A percentile compares a stretch with the other conserved stretches of the same genome.
Conservation (phyloP, 306 rosid genomes). For the Comarum palustre region DNA sequence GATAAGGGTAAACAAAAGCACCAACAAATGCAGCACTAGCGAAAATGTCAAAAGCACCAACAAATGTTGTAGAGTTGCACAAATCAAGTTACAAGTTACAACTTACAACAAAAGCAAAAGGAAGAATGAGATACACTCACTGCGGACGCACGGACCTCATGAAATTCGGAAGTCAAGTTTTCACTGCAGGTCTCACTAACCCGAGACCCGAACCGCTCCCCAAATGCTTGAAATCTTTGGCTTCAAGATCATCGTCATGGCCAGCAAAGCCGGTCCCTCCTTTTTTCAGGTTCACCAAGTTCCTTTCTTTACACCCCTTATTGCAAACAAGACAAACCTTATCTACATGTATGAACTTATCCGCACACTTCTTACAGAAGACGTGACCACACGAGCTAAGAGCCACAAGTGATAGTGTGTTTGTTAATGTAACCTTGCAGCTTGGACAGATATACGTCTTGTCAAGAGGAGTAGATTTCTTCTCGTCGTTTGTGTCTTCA, state of each 20-base stretch:
- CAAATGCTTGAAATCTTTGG: slow-evolving; percentile 89
- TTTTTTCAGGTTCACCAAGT: slow-evolving; percentile 70
- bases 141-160: neutral
- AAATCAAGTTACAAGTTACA: slow-evolving; percentile 4
- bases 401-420: slow-evolving; percentile 80
- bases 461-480: slow-evolving; percentile 57
- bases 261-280: slow-evolving; percentile 93
- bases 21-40: neutral
- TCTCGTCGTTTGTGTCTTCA: slow-evolving; percentile 68
- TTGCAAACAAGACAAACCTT: slow-evolving; percentile 89
- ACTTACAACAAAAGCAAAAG: neutral
- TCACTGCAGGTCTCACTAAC: slow-evolving; percentile 80
- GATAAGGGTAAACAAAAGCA: neutral
- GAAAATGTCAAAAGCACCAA: neutral
- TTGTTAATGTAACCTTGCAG: slow-evolving; percentile 88
- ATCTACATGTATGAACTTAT: slow-evolving; percentile 79
- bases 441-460: slow-evolving; percentile 77
- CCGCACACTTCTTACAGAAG: slow-evolving; percentile 89
- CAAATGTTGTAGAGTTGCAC: neutral
- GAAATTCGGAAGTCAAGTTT: slow-evolving; percentile 41
- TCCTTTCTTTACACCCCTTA: slow-evolving; percentile 76
- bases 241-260: slow-evolving; percentile 88
- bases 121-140: neutral
- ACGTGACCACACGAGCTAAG: slow-evolving; percentile 89
- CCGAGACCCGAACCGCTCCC: slow-evolving; percentile 97